phyloP scores from a whole-genome alignment of 1,139 yeast species.

The Kodamaea plutei region DNA sequence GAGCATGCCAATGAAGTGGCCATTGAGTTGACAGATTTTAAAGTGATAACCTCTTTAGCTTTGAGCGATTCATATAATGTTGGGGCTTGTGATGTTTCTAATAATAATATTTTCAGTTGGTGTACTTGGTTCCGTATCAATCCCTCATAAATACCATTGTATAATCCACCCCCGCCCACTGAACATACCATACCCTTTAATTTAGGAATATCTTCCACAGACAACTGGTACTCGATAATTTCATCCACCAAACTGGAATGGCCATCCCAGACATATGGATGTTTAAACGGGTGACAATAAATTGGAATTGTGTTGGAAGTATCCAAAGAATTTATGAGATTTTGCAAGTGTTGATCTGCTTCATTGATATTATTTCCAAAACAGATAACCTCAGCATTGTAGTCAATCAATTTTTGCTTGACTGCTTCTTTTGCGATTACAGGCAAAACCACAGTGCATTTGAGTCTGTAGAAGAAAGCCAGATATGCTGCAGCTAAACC shows the following conservation, averaged over 20 bases:
- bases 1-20: constrained; percentile 65
- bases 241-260: constrained; percentile 61
- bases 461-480: constrained; percentile 39
- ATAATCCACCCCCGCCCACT: constrained; percentile 75
- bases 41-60: constrained; percentile 40
- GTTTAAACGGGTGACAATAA: constrained; percentile 70
- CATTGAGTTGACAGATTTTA: constrained; percentile 47
- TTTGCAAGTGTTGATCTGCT: constrained; percentile 52
- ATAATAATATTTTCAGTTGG: constrained; percentile 12
- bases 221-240: constrained; percentile 38
- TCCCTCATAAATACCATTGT: constrained; percentile 59
- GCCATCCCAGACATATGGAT: constrained; percentile 65
- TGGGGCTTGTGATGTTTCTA: constrained; percentile 62
- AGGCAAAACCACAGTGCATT: constrained; percentile 69
- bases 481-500: constrained; percentile 73
- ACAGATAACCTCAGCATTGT: constrained; percentile 53
- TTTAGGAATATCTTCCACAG: constrained; percentile 14
- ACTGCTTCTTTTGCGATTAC: constrained; percentile 34
- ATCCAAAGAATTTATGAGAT: constrained; percentile 14
- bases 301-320: constrained; percentile 29
- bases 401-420: constrained; percentile 27
- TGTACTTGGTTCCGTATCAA: constrained; percentile 35
- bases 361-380: constrained; percentile 62
- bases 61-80: constrained; percentile 48
- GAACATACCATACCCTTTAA: constrained; percentile 63